These are phyloP conservation scores for Backusella tarrabulga DNA, from an alignment of 192 early-diverging fungal genomes.

Conservation along the genomic window DNA sequence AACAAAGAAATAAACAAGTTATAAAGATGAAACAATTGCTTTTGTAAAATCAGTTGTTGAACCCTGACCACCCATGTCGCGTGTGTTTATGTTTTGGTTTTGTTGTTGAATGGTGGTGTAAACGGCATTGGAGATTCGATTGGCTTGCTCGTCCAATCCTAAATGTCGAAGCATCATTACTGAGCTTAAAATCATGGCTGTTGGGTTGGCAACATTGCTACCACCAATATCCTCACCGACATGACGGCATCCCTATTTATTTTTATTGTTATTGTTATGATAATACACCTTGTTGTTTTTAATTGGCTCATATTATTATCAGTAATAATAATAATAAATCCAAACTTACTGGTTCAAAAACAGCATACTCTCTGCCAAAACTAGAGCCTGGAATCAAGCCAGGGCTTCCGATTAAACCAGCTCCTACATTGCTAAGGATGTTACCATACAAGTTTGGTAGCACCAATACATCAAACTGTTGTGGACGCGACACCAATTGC, in stretches of 20 bases:
- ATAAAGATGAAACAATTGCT: constrained; percentile 36
- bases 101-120: constrained; percentile 82
- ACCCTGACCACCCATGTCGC: constrained; percentile 85
- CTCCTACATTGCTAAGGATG: constrained; percentile 97
- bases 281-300: no score
- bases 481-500: constrained; percentile 95
- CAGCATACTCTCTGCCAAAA: constrained; percentile 94
- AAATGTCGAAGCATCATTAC: constrained; percentile 96
- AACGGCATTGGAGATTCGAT: constrained; percentile 89
- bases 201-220: constrained; percentile 93
- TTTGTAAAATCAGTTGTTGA: constrained; percentile 94
- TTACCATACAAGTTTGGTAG: constrained; percentile 99
- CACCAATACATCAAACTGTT: constrained; percentile 99
- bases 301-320: no score
- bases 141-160: constrained; percentile 83
- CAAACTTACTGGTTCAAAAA: constrained; percentile 86
- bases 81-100: constrained; percentile 61
- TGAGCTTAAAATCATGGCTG: constrained; percentile 86
- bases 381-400: constrained; percentile 96
- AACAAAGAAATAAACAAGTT: constrained; percentile 11
- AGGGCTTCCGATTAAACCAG: constrained; percentile 94
- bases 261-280: background rate
- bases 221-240: constrained; percentile 95
- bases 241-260: constrained; percentile 83
- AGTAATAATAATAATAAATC: background rate